Base-by-base conservation (phyloP, 2,329 filamentous ascomycete genomes). In the Aphanoascus verrucosus region DNA sequence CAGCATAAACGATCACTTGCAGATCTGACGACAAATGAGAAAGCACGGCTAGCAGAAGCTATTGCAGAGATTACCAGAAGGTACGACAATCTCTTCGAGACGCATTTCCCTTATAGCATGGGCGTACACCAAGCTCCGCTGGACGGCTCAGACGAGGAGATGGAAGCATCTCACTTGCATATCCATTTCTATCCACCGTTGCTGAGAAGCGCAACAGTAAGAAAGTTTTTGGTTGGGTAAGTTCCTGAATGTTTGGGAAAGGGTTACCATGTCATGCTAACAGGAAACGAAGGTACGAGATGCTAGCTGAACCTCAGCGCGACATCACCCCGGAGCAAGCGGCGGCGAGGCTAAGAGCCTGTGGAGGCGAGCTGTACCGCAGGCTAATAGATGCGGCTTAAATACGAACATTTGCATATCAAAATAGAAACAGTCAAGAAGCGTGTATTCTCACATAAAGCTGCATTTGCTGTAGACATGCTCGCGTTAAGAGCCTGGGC, bases 261-360 rank as follows among this genome's bases (percentile, higher is more conserved):
- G 47, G 44, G 14, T 15, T 41, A 17, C 15, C 28, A n/a, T 34
- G 28, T 41, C 3, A 12, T 43, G 37, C 40, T 62, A 55, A 58
- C 32, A 49, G 60, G 20, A 19, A 35, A 55, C 61, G 45, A 58
- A 75, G 73, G 0, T 97, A 94, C 67, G 93, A 98, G 72, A 78
- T 98, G 72, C 82, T 98, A 81, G 93, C 87, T 1, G 93, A 98
- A 72, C 91, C 93, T n/a, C 93, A 98, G 71, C 81, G 93, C 55
- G 93, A 98, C 67, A 97, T 98, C 63, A 98, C 93, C 0, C 91
- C 93, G 0, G 93, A 98, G 71, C 93, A 97, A 72, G 93, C 93
- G 1, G 86, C 93, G 12, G 82, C 81, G 23, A 82, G 82, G 48
- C 73, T 98, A 56, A 80, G 86, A 59, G 76, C 77, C 55, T 90